phyloP scores from a whole-genome alignment of 2,329 filamentous ascomycete genomes.

The Pezicula rhizophila region DNA sequence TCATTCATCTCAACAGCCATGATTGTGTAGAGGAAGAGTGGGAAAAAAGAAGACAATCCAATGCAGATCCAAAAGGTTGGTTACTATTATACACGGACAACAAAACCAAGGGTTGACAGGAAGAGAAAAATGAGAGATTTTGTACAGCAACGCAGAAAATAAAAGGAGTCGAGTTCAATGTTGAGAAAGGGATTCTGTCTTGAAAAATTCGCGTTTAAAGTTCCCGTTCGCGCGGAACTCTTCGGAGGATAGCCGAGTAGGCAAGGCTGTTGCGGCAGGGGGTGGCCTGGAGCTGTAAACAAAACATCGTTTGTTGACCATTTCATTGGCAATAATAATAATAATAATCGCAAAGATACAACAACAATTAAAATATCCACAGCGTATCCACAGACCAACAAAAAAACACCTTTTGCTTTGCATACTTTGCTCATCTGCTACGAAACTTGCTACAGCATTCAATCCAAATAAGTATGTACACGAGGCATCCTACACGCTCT shows the following conservation, averaged over 20 bases:
- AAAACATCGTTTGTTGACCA: too few relatives aligned
- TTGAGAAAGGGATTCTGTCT: background rate
- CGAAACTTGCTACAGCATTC: background rate
- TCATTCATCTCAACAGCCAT: conserved; percentile 25
- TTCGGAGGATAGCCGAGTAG: too few relatives aligned
- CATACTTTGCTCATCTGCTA: background rate
- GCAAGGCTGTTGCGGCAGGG: too few relatives aligned
- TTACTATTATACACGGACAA: conserved; percentile 9
- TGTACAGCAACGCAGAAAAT: too few relatives aligned
- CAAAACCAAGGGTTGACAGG: conserved; percentile 9
- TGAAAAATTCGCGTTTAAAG: too few relatives aligned
- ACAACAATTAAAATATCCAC: too few relatives aligned
- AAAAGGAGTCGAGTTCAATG: conserved; percentile 1
- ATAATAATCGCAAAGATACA: too few relatives aligned
- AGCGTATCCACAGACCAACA: too few relatives aligned
- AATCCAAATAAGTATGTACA: background rate
- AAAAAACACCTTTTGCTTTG: too few relatives aligned
- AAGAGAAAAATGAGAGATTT: background rate
- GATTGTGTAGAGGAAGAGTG: conserved; percentile 7
- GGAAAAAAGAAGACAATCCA: conserved; percentile 4
- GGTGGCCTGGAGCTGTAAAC: too few relatives aligned
- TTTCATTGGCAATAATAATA: too few relatives aligned
- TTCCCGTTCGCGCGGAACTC: too few relatives aligned
- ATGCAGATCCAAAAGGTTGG: conserved; percentile 3
- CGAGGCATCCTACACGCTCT: background rate